A percentile compares a stretch with the other conserved stretches of the same genome.
Conservation (phyloP, 495 filamentous ascomycete genomes). For the Platismatia glauca region DNA sequence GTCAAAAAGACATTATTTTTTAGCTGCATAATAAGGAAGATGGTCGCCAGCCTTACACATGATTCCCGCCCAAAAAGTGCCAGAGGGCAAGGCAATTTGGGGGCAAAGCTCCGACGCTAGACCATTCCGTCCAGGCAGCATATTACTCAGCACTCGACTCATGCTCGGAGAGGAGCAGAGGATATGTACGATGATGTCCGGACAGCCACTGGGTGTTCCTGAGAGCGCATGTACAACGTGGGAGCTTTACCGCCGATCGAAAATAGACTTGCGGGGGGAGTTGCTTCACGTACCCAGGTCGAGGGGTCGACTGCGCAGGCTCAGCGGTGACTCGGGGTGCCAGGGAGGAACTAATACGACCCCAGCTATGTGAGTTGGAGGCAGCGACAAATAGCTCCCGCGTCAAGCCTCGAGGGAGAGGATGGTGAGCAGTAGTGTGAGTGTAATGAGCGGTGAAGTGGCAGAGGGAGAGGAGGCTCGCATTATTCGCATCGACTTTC, state of each 20-base stretch:
- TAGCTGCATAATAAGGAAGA: conserved; percentile 5
- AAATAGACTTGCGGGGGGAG: conserved; percentile 1
- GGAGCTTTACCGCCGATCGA: neutral
- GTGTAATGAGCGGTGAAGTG: neutral
- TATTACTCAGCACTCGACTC: neutral
- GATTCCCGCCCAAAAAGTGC: neutral
- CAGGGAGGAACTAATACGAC: too few relatives aligned
- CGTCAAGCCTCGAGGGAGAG: too few relatives aligned
- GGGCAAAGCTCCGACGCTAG: conserved; percentile 5
- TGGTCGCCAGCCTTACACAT: conserved; percentile 2
- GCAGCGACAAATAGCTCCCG: neutral
- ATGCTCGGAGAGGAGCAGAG: neutral
- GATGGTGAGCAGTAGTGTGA: neutral
- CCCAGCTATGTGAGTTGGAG: too few relatives aligned
- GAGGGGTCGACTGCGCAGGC: neutral
- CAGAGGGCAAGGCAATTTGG: neutral
- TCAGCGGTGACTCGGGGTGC: too few relatives aligned
- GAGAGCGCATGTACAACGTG: neutral
- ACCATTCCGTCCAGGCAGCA: neutral
- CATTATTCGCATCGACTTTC: conserved; percentile 1
- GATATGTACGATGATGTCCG: neutral
- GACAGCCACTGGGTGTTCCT: neutral
- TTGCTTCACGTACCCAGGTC: too few relatives aligned
- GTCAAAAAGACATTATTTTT: neutral
- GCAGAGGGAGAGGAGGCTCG: too few relatives aligned